Evolutionary conservation across 2,329 filamentous ascomycete genomes (phyloP).

Genomic region (Sarocladium kiliense): DNA sequence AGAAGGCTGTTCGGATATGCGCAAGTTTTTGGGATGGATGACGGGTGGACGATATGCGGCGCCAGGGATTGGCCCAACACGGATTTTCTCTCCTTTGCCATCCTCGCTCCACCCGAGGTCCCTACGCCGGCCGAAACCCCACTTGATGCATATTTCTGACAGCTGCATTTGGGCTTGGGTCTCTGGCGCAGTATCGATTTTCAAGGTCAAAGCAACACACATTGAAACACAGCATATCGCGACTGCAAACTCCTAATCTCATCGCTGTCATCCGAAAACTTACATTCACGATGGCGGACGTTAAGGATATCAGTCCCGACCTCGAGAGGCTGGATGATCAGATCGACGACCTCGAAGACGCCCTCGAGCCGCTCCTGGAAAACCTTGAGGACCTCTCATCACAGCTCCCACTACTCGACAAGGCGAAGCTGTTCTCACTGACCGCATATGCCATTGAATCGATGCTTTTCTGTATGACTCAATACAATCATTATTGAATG

Average conservation of each 20-base stretch:
- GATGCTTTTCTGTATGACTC: conserved; percentile 69
- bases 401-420: conserved; percentile 86
- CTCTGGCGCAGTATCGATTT: background rate
- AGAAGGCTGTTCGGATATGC: background rate
- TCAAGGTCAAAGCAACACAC: background rate
- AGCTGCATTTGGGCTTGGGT: background rate
- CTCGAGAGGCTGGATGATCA: conserved; percentile 71
- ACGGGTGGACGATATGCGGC: background rate
- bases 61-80: conserved; percentile 1
- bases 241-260: too few species aligned
- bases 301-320: conserved; percentile 57
- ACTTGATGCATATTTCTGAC: background rate
- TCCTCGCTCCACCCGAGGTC: conserved; percentile 6
- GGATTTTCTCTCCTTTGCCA: conserved; percentile 8
- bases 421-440: conserved; percentile 88
- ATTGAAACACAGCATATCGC: too few species aligned
- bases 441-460: conserved; percentile 87
- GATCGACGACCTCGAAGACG: conserved; percentile 72
- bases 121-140: background rate
- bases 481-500: background rate
- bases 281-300: conserved; percentile 30
- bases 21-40: conserved; percentile 5
- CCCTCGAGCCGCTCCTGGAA: conserved; percentile 67
- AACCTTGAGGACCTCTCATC: conserved; percentile 63
- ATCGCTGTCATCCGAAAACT: background rate